Percentiles rank a stretch among this genome's conserved stretches.
phyloP scores from a whole-genome alignment of 148 eudicot genomes.

The Nepenthes mirabilis region DNA sequence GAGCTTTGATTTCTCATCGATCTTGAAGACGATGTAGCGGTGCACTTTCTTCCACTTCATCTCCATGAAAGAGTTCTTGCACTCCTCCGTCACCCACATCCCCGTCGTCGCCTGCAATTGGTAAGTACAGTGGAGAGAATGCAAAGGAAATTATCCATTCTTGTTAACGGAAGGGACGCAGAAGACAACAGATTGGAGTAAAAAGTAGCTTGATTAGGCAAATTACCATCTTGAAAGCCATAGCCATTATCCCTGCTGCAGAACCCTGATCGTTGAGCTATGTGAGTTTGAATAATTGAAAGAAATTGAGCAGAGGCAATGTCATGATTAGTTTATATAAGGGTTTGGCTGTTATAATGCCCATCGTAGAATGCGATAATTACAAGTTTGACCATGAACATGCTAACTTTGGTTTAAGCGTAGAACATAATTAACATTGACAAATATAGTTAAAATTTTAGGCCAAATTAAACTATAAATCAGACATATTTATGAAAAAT shows the following conservation, averaged over 20 bases:
- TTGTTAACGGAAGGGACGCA: neutral
- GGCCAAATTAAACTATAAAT: no score
- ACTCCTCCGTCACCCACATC: slow-evolving; percentile 81
- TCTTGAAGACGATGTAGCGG: slow-evolving; percentile 83
- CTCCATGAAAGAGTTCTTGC: slow-evolving; percentile 93
- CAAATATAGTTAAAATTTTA: no score
- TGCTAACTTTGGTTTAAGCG: no score
- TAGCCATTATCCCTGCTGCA: slow-evolving; percentile 42
- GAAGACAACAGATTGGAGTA: neutral
- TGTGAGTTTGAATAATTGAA: neutral
- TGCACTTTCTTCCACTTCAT: slow-evolving; percentile 97
- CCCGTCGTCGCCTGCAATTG: slow-evolving; percentile 63
- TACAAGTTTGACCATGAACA: no score
- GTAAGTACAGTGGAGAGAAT: neutral
- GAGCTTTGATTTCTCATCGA: slow-evolving; percentile 57
- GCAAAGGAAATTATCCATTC: neutral
- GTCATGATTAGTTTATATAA: no score
- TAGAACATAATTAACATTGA: no score
- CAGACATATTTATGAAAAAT: no score
- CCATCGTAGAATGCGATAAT: no score
- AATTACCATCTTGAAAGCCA: slow-evolving; percentile 95
- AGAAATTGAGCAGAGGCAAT: neutral
- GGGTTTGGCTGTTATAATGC: no score
- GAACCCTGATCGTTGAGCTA: neutral
- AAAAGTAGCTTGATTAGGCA: neutral